Conservation (phyloP, 371 early-diverging fungal genomes). For the Haplosporangium sp. region DNA sequence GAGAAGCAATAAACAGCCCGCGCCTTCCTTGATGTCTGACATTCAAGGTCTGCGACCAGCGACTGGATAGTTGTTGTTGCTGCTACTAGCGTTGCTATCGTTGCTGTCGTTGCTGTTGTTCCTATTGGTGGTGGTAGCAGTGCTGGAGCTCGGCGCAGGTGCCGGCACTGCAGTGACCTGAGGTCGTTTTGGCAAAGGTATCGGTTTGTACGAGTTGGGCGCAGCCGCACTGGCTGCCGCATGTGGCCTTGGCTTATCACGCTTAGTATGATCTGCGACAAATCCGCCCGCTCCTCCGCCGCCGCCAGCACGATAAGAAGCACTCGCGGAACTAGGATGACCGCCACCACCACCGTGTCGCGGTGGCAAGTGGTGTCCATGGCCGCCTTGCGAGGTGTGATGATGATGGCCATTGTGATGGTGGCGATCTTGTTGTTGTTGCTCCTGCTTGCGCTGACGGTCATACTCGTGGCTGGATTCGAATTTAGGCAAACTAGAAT, state of each 20-base stretch:
- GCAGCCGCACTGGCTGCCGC: slow-evolving; percentile 5
- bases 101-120: too few relatives aligned
- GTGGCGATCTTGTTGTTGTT: slow-evolving; percentile 28
- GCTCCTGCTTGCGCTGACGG: slow-evolving; percentile 41
- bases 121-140: not conserved
- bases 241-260: slow-evolving; percentile 30
- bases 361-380: slow-evolving; percentile 27
- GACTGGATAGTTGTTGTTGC: too few relatives aligned
- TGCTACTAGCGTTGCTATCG: too few relatives aligned
- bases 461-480: slow-evolving; percentile 73
- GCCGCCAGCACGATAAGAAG: slow-evolving; percentile 15
- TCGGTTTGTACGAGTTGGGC: slow-evolving; percentile 26
- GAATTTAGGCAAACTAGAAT: slow-evolving; percentile 66
- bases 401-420: slow-evolving; percentile 23
- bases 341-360: slow-evolving; percentile 12
- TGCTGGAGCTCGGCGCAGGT: slow-evolving; percentile 13
- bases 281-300: slow-evolving; percentile 17
- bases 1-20: too few relatives aligned
- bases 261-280: slow-evolving; percentile 25
- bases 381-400: slow-evolving; percentile 13
- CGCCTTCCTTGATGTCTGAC: too few relatives aligned
- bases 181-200: slow-evolving; percentile 44
- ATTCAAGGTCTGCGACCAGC: too few relatives aligned
- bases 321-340: slow-evolving; percentile 6
- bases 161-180: slow-evolving; percentile 26